Evolutionary conservation across 2,329 filamentous ascomycete genomes (phyloP), one percentile per base, ranked within the genome.

Genomic region (Piedraia hortae): DNA sequence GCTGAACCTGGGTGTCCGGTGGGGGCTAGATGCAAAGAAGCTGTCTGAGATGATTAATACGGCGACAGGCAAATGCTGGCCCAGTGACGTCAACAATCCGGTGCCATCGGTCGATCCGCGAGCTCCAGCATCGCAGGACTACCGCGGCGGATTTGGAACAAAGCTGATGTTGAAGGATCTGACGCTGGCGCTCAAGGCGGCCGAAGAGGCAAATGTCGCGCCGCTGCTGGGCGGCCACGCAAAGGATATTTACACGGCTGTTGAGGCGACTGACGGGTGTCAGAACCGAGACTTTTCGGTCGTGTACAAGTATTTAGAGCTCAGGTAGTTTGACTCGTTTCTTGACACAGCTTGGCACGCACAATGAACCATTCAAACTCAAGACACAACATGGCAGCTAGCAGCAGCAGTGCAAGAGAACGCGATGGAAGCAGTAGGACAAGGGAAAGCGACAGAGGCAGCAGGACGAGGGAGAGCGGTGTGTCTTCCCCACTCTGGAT

Each of bases 51-150:
- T 97, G 45, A 75, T 97, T 51, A 93, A 91, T 42, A 71, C 72
- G 3, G 85, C 75, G 34, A 91, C 82, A 0, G 85, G 85, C n/a
- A 63, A 59, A 32, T 93, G 80, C 55, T 97, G 85, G 85, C 78
- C 82, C 1, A 85, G 70, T 36, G 80, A 91, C 48, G 54, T 89
- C 29, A 97, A 97, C 48, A 93, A 93, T 41, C 85, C 85, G 0
- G 78, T 93, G 3, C 66, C 66, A 6, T 80, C 78, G 8, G 78
- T 91, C 0, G 57, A 82, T 11, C 64, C 69, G 28, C 62, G 58
- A 1, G 62, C 75, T 2, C 78, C 82, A 0, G 71, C 78, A 0
- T 61, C 56, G 24, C 56, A 70, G 25, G 78, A 71, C 24, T 97
- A 56, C 26, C 46, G 50, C 11, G 52, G 52, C 10, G 53, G 53